These are phyloP conservation scores for Emergomyces orientalis DNA, from an alignment of 2,329 filamentous ascomycete species.

Conservation along the genomic window DNA sequence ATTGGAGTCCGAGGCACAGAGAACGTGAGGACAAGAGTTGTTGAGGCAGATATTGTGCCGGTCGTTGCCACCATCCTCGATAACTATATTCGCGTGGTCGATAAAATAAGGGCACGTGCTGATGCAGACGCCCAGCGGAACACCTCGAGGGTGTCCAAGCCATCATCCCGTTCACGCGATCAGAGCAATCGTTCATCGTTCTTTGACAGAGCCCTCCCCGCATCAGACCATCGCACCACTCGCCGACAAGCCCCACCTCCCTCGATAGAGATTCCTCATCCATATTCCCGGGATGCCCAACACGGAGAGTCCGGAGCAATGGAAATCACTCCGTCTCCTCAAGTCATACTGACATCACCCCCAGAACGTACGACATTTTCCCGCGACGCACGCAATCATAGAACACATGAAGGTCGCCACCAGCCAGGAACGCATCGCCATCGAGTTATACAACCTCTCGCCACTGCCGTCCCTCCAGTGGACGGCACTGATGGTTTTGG, in stretches of 20 bases:
- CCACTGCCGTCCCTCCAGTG: slow-evolving; percentile 56
- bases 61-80: slow-evolving; percentile 97
- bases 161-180: slow-evolving; percentile 21
- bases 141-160: slow-evolving; percentile 25
- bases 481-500: slow-evolving; percentile 63
- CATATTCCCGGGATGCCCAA: slow-evolving; percentile 42
- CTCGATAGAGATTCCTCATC: slow-evolving; percentile 66
- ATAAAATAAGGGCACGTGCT: slow-evolving; percentile 78
- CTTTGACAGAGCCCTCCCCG: slow-evolving; percentile 45
- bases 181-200: slow-evolving; percentile 28
- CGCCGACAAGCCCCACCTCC: slow-evolving; percentile 76
- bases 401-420: slow-evolving; percentile 32
- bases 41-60: slow-evolving; percentile 97
- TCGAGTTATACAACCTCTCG: slow-evolving; percentile 56
- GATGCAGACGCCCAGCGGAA: slow-evolving; percentile 62
- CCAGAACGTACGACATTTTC: slow-evolving; percentile 60
- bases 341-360: slow-evolving; percentile 59
- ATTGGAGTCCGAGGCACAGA: slow-evolving; percentile 95
- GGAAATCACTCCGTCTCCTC: slow-evolving; percentile 55
- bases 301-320: slow-evolving; percentile 43
- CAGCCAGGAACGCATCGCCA: slow-evolving; percentile 41
- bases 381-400: slow-evolving; percentile 44
- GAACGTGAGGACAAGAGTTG: slow-evolving; percentile 83
- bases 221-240: slow-evolving; percentile 49
- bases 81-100: slow-evolving; percentile 95